These are phyloP conservation scores for Lasiosphaeris hirsuta DNA, from an alignment of 495 filamentous ascomycete genomes.

Conservation along the genomic window DNA sequence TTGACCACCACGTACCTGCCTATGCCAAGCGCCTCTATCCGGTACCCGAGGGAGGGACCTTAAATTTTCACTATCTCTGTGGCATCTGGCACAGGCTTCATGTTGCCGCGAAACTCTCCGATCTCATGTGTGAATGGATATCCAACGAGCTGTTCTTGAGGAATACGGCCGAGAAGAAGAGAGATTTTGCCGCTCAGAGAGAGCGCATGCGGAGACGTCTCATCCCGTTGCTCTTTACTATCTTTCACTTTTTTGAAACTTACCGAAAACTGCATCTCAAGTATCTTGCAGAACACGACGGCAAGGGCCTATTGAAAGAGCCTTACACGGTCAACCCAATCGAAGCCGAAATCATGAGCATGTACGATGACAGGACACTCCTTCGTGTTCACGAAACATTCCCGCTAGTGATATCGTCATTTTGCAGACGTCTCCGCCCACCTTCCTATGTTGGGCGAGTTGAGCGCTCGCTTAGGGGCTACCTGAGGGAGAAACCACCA, in stretches of 20 bases:
- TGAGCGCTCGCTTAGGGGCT: conserved; percentile 55
- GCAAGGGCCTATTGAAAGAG: conserved; percentile 34
- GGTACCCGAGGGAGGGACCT: conserved; percentile 33
- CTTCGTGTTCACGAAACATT: conserved; percentile 54
- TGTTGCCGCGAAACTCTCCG: conserved; percentile 52
- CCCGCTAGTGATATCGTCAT: conserved; percentile 53
- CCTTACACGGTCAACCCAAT: conserved; percentile 51
- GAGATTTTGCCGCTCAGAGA: conserved; percentile 51
- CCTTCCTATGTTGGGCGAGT: conserved; percentile 55
- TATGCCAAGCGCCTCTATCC: conserved; percentile 54
- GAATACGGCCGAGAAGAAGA: conserved; percentile 44
- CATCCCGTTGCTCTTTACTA: conserved; percentile 52
- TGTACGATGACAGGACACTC: conserved; percentile 56
- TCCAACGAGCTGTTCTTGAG: conserved; percentile 54
- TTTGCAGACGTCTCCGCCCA: conserved; percentile 52
- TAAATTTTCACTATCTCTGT: conserved; percentile 55
- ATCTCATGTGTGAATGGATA: conserved; percentile 53
- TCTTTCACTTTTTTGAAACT: conserved; percentile 59
- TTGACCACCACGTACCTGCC: conserved; percentile 49
- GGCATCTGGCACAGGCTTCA: conserved; percentile 57
- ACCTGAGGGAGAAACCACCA: conserved; percentile 50
- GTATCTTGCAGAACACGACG: conserved; percentile 43
- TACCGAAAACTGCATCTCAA: conserved; percentile 53
- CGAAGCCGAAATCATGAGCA: conserved; percentile 50
- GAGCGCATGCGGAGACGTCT: conserved; percentile 55